phyloP scores from a whole-genome alignment of 768 basidiomycete species.

The Calocybe indica region DNA sequence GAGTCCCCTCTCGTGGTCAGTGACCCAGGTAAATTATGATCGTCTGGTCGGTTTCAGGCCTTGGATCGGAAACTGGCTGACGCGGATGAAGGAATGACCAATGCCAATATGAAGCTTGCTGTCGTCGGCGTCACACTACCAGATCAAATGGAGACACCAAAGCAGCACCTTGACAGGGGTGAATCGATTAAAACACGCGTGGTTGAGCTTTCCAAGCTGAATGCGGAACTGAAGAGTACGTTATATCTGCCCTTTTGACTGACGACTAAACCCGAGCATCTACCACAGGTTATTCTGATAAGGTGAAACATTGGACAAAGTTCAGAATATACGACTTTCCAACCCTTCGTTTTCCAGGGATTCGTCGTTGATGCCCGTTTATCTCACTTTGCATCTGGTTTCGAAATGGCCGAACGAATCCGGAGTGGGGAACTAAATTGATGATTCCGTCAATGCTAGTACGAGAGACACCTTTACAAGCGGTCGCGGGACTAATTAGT shows the following conservation, averaged over 20 bases:
- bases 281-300: conserved; percentile 47
- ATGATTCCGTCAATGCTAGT: conserved; percentile 3
- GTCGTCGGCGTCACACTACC: conserved; percentile 62
- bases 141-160: conserved; percentile 62
- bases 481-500: conserved; percentile 7
- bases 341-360: conserved; percentile 28
- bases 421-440: conserved; percentile 1
- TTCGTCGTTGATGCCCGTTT: conserved; percentile 74
- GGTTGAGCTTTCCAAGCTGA: conserved; percentile 61
- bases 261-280: conserved; percentile 1
- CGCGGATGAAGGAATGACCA: conserved; percentile 71
- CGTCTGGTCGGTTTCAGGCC: background rate
- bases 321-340: background rate
- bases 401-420: conserved; percentile 43
- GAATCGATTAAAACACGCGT: conserved; percentile 77
- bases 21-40: conserved; percentile 55
- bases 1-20: conserved; percentile 56
- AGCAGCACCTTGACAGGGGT: conserved; percentile 76
- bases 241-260: background rate
- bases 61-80: conserved; percentile 2
- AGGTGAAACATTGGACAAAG: conserved; percentile 30
- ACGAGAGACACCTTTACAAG: conserved; percentile 4
- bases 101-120: conserved; percentile 88
- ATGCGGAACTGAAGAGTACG: conserved; percentile 61
- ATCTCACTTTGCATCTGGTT: conserved; percentile 70